Conservation (phyloP, 148 eudicot genomes). For the Arctostaphylos glauca region DNA sequence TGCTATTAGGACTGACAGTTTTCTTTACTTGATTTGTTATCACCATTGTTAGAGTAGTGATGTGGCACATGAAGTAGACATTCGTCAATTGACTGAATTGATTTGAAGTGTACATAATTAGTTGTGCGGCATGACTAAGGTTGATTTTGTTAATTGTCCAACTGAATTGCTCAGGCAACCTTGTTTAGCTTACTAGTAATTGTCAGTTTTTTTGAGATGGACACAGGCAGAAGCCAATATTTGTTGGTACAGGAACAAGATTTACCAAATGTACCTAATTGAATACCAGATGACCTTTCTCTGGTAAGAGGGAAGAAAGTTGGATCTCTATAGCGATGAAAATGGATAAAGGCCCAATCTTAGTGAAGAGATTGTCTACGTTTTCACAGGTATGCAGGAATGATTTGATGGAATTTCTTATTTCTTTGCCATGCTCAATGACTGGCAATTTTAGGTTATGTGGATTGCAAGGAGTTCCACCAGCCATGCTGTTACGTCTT, state of each 20-base stretch:
- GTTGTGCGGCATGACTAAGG: too few relatives aligned
- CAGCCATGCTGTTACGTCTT: background rate
- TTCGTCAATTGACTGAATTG: background rate
- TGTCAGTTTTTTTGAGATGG: background rate
- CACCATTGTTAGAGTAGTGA: background rate
- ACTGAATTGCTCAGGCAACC: background rate
- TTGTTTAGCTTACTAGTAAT: background rate
- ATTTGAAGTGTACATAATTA: background rate
- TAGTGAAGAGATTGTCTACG: background rate
- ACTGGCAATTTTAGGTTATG: background rate
- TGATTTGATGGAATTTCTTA: background rate
- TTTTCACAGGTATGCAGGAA: background rate
- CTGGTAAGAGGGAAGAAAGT: background rate
- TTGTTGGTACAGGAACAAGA: background rate
- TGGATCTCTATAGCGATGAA: background rate
- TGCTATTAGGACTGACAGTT: slow-evolving; percentile 18
- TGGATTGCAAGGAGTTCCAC: background rate
- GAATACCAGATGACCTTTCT: background rate
- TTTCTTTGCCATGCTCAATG: background rate
- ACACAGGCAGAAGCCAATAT: background rate
- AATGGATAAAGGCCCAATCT: background rate
- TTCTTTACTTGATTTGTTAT: background rate
- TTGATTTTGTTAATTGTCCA: background rate
- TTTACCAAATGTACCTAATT: background rate
- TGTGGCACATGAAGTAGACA: background rate